Conservation (phyloP, 2,329 filamentous ascomycete species). For the Neofusicoccum sp. region DNA sequence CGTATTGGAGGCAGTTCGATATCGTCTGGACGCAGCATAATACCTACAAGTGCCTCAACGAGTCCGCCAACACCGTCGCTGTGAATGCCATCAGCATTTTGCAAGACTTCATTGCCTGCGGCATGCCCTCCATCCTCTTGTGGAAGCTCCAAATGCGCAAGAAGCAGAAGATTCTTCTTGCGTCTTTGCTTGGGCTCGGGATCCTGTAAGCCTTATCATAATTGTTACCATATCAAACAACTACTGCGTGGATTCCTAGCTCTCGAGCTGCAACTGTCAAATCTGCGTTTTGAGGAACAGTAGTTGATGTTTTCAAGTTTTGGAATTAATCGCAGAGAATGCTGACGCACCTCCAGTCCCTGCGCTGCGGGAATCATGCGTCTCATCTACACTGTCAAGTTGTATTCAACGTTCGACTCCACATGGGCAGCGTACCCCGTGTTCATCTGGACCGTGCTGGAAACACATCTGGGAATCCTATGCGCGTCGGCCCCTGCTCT, state of each 20-base stretch:
- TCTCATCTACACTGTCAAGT: constrained; percentile 38
- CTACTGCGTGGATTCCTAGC: too few species aligned
- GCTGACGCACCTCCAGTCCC: constrained; percentile 26
- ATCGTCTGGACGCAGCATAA: constrained; percentile 13
- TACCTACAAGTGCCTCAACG: constrained; percentile 36
- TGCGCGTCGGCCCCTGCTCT: constrained; percentile 48
- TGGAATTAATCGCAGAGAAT: not conserved
- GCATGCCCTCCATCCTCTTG: constrained; percentile 48
- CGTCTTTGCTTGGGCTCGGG: constrained; percentile 48
- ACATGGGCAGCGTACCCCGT: constrained; percentile 44
- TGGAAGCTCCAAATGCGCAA: constrained; percentile 46
- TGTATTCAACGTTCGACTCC: constrained; percentile 42
- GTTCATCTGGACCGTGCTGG: constrained; percentile 46
- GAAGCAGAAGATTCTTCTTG: constrained; percentile 48
- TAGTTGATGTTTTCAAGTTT: not conserved
- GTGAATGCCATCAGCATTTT: constrained; percentile 44
- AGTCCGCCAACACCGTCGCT: constrained; percentile 40
- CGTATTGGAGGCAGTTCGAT: constrained; percentile 45
- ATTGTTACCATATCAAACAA: too few species aligned
- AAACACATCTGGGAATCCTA: constrained; percentile 46
- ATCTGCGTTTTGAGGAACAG: too few species aligned
- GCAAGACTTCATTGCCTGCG: constrained; percentile 45
- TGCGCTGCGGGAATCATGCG: constrained; percentile 42
- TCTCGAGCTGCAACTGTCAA: too few species aligned
- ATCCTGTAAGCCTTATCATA: constrained; percentile 38